These are phyloP conservation scores for Lepraria neglecta DNA, from an alignment of 495 filamentous ascomycete species.

Conservation along the genomic window DNA sequence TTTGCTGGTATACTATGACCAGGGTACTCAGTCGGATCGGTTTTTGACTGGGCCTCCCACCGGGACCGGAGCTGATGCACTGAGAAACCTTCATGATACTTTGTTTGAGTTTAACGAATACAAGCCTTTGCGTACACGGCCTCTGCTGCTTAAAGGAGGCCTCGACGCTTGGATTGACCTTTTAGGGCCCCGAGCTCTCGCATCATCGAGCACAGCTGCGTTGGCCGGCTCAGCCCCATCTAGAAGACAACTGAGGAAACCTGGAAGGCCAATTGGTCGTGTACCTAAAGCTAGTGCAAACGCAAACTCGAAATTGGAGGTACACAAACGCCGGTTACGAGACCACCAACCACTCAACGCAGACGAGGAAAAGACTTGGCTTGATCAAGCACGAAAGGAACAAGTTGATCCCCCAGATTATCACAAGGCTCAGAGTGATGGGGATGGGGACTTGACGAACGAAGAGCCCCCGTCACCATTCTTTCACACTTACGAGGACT, in stretches of 20 bases:
- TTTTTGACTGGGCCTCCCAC: slow-evolving; percentile 44
- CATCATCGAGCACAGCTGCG: slow-evolving; percentile 49
- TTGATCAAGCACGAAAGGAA: slow-evolving; percentile 52
- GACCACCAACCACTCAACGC: slow-evolving; percentile 54
- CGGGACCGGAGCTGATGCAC: slow-evolving; percentile 48
- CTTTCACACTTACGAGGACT: slow-evolving; percentile 62
- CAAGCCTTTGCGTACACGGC: slow-evolving; percentile 59
- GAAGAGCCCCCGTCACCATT: slow-evolving; percentile 41
- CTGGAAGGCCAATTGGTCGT: slow-evolving; percentile 46
- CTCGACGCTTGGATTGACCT: slow-evolving; percentile 78
- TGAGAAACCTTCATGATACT: slow-evolving; percentile 69
- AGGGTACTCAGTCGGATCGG: slow-evolving; percentile 50
- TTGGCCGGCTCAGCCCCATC: slow-evolving; percentile 42
- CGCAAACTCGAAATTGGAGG: slow-evolving; percentile 43
- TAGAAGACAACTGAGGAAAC: slow-evolving; percentile 34
- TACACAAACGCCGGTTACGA: slow-evolving; percentile 48
- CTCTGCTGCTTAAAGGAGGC: slow-evolving; percentile 74
- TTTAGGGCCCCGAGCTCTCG: slow-evolving; percentile 63
- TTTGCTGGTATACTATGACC: slow-evolving; percentile 85
- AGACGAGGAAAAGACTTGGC: slow-evolving; percentile 55
- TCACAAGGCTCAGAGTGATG: slow-evolving; percentile 35
- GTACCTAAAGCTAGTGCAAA: slow-evolving; percentile 49
- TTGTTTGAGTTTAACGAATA: slow-evolving; percentile 78
- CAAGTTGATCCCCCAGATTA: slow-evolving; percentile 45
- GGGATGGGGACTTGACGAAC: slow-evolving; percentile 19